Base-by-base conservation (phyloP, 192 early-diverging fungal species). In the Backusella liffmaniae region DNA sequence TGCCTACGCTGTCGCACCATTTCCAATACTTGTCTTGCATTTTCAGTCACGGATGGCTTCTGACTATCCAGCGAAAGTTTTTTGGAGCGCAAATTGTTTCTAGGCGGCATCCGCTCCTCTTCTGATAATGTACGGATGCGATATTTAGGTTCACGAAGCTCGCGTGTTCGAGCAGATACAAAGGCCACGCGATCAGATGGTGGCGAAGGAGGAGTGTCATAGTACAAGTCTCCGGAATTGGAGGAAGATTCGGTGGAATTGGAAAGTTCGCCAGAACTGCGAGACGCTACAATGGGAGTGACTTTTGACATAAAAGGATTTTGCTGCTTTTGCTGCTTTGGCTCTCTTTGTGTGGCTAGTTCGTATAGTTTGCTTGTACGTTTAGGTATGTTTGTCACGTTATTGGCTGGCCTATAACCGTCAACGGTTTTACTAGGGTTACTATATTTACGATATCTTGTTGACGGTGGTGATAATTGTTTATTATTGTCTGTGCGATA, bases 381-480 rank as follows among this genome's bases (percentile, higher is more conserved):
- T 62, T 62, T 62, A 26, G 56, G 56, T 62, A 62, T 62, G 29
- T 23, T 29, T 4, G 56, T 62, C 26, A 62, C 10, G 23, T 62
- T 62, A 29, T 62, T 62, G 10, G 21, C 4, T 29, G 21, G 56
- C 9, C 16, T 7, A 9, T 59, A 26, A 29, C 10, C 3, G 56
- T 23, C 21, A 13, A 29, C 10, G 29, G 10, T 1, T 62, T 62
- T 62, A 62, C 23, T 62, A 10, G 56, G 56, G 23, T 62, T 62
- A 62, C 56, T 62, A 62, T 62, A 62, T 62, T 26, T 62, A 62
- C 56, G 56, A 62, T 62, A 29, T 62, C 56, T 62, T 62, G 23
- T 62, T 62, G 56, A 26, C 7, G 23, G 26, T 4, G 10, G 9
- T 29, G 56, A 29, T 29, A 29, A 13, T 29, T 29, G 21, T 62